phyloP scores from a whole-genome alignment of 345 rosid genomes.

The Heritiera fomes region DNA sequence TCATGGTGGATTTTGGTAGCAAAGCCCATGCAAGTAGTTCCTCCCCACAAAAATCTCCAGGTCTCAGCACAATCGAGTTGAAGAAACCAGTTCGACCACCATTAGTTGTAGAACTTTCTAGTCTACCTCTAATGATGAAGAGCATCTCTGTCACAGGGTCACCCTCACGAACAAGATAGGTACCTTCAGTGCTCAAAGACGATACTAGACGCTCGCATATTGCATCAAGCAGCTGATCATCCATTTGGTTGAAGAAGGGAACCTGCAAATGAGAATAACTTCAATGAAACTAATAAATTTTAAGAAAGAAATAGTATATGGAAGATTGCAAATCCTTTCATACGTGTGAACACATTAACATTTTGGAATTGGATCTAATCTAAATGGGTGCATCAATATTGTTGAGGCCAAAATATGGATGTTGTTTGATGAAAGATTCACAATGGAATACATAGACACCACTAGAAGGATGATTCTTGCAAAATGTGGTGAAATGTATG shows the following conservation, averaged over 20 bases:
- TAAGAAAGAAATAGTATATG: not conserved
- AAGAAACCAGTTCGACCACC: slow-evolving; percentile 97
- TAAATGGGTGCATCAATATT: not conserved
- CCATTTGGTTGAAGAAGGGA: slow-evolving; percentile 95
- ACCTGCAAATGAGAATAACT: slow-evolving; percentile 48
- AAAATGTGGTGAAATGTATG: not conserved
- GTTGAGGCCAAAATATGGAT: not conserved
- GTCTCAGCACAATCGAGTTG: slow-evolving; percentile 71
- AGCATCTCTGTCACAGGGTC: slow-evolving; percentile 94
- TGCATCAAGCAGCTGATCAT: slow-evolving; percentile 91
- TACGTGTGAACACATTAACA: not conserved
- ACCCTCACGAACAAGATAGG: slow-evolving; percentile 89
- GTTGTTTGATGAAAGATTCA: not conserved
- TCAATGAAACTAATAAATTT: not conserved
- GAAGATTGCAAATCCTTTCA: not conserved
- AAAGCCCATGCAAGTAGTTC: slow-evolving; percentile 85
- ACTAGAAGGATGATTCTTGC: slow-evolving; percentile 8
- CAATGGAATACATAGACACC: not conserved
- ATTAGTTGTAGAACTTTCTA: slow-evolving; percentile 89
- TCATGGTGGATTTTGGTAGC: slow-evolving; percentile 31
- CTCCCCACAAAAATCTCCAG: slow-evolving; percentile 90
- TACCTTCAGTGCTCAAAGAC: slow-evolving; percentile 74
- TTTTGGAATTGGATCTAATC: not conserved
- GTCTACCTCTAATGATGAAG: slow-evolving; percentile 79
- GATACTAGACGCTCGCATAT: slow-evolving; percentile 90